phyloP scores from a whole-genome alignment of 192 early-diverging fungal genomes.

The Rhizoclosmatium sp. region DNA sequence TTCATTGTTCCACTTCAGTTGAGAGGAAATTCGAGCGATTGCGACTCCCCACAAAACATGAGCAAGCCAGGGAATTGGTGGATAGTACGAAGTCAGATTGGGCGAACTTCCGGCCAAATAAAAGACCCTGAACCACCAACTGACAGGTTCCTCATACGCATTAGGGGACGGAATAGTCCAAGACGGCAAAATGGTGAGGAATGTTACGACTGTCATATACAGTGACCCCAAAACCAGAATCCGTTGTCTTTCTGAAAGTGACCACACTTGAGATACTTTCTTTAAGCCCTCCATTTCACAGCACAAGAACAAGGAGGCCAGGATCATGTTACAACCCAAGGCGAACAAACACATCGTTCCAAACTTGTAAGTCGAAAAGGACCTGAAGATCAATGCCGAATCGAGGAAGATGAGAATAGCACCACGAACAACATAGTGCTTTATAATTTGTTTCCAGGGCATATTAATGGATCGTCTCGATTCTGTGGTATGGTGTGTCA shows the following conservation, averaged over 20 bases:
- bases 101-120: conserved; percentile 29
- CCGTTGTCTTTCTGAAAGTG: background rate
- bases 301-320: conserved; percentile 38
- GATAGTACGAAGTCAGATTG: conserved; percentile 15
- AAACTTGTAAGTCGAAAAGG: background rate
- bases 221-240: background rate
- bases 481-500: background rate
- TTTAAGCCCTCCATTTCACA: background rate
- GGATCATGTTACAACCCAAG: conserved; percentile 47
- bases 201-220: conserved; percentile 15
- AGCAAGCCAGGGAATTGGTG: conserved; percentile 45
- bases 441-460: conserved; percentile 31
- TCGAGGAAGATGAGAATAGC: conserved; percentile 31
- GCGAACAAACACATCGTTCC: conserved; percentile 44
- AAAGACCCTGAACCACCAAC: conserved; percentile 16
- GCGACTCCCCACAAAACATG: conserved; percentile 45
- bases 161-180: conserved; percentile 19
- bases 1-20: conserved; percentile 18
- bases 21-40: conserved; percentile 24
- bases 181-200: conserved; percentile 29
- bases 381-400: background rate
- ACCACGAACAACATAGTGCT: conserved; percentile 46
- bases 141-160: conserved; percentile 25
- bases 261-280: too few relatives aligned
- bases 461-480: conserved; percentile 32